phyloP scores from a whole-genome alignment of 306 rosid genomes.

The Medicago truncatula region MtrunA17r5.0-ANR NC_053044.1:31114501-31115000 shows the following conservation, averaged over 20 bases:
- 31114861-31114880: conserved; percentile 3
- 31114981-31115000: not conserved
- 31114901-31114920: not conserved
- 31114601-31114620: not conserved
- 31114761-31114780: conserved; percentile 92
- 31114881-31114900: not conserved
- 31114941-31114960: conserved; percentile 21
- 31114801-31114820: not conserved
- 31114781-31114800: conserved; percentile 39
- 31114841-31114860: conserved; percentile 3
- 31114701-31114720: conserved; percentile 98
- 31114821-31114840: not conserved
- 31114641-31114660: conserved; percentile 98
- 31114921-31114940: conserved; percentile 4
- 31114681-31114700: conserved; percentile 98
- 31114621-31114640: conserved; percentile 36
- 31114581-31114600: too few species aligned
- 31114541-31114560: too few species aligned
- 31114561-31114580: too few species aligned
- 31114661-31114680: conserved; percentile 99
- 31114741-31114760: conserved; percentile 99
- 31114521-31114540: too few species aligned
- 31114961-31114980: conserved; percentile 8
- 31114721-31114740: conserved; percentile 95
- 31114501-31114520: too few species aligned